Percentiles rank a stretch among this genome's conserved stretches.
Evolutionary conservation across 768 basidiomycete species (phyloP).

Genomic region (Dacryopinax primogenitus): DNA sequence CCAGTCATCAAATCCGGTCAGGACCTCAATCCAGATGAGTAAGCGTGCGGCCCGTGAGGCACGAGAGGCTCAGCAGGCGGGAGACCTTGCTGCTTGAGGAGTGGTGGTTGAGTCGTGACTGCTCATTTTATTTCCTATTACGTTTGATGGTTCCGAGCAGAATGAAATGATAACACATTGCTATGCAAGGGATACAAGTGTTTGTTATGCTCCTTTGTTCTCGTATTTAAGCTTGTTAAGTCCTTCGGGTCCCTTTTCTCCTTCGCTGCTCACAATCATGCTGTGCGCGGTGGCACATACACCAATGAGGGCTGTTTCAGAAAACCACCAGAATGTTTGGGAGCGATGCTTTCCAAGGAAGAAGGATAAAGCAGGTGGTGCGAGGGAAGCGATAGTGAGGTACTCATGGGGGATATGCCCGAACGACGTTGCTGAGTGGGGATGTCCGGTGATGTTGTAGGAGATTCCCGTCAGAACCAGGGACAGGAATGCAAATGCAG

Average conservation of each 20-base stretch:
- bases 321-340: background rate
- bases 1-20: constrained; percentile 1
- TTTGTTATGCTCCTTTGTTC: background rate
- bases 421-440: background rate
- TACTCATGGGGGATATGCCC: background rate
- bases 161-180: background rate
- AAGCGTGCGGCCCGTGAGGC: background rate
- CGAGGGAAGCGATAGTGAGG: background rate
- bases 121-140: background rate
- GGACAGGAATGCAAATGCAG: background rate
- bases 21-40: background rate
- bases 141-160: background rate
- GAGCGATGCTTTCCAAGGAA: background rate
- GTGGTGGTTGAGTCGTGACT: background rate
- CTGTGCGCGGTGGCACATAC: background rate
- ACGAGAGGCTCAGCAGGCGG: background rate
- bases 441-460: background rate
- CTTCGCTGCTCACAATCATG: background rate
- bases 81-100: background rate
- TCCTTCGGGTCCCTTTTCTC: background rate
- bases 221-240: background rate
- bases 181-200: background rate
- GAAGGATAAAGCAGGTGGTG: background rate
- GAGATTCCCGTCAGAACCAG: background rate
- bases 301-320: background rate